phyloP scores from a whole-genome alignment of 2,329 filamentous ascomycete species.

The Cercospora sp. region DNA sequence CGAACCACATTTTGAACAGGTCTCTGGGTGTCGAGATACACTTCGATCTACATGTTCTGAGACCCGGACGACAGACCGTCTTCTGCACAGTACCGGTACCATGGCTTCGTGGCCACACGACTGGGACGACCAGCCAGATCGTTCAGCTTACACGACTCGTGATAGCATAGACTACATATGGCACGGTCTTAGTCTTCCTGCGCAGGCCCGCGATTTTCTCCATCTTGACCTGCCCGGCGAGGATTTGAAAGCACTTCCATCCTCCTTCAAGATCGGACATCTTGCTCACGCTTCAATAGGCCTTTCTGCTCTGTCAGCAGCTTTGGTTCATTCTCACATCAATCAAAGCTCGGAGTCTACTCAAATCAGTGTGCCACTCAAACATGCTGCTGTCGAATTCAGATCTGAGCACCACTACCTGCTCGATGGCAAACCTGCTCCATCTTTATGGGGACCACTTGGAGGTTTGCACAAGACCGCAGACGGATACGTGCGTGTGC shows the following conservation, averaged over 20 bases:
- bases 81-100: not conserved
- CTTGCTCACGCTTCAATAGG: constrained; percentile 56
- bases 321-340: constrained; percentile 43
- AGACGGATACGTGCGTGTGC: constrained; percentile 57
- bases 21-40: not conserved
- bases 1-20: not conserved
- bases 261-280: constrained; percentile 56
- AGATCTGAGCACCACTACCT: constrained; percentile 54
- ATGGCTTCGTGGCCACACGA: not conserved
- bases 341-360: constrained; percentile 33
- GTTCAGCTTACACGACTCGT: constrained; percentile 29
- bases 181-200: constrained; percentile 29
- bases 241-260: constrained; percentile 42
- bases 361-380: constrained; percentile 45
- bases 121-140: constrained; percentile 20
- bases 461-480: constrained; percentile 54
- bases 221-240: constrained; percentile 27
- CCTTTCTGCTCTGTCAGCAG: constrained; percentile 53
- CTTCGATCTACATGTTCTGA: not conserved
- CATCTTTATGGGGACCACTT: constrained; percentile 46
- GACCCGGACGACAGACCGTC: not conserved
- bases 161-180: constrained; percentile 39
- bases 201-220: not conserved
- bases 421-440: constrained; percentile 42
- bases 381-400: constrained; percentile 55